A percentile compares a stretch with the other conserved stretches of the same genome.
Conservation (phyloP, 768 basidiomycete species). For the Lentinula sp. region DNA sequence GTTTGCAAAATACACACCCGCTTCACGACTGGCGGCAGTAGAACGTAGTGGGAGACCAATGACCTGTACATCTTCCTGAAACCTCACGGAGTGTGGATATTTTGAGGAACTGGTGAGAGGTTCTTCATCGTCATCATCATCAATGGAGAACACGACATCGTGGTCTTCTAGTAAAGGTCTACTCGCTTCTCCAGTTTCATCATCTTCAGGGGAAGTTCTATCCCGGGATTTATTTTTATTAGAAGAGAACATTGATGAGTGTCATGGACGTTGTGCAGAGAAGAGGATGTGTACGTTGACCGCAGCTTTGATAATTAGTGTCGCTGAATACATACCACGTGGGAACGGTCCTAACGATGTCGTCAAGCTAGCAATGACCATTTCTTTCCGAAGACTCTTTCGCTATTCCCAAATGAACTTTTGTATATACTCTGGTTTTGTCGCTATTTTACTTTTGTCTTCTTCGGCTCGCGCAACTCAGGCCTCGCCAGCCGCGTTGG, state of each 20-base stretch:
- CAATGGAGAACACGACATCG: constrained; percentile 45
- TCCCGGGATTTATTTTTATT: background rate
- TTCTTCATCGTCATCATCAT: constrained; percentile 44
- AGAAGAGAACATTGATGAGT: constrained; percentile 2
- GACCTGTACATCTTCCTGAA: constrained; percentile 64
- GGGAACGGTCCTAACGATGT: background rate
- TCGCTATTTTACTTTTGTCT: constrained; percentile 11
- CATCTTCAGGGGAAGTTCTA: background rate
- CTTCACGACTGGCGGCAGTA: constrained; percentile 70
- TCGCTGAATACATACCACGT: background rate
- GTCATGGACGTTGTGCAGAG: constrained; percentile 1
- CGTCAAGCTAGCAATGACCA: no score
- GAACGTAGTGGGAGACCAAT: constrained; percentile 67
- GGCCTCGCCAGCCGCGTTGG: constrained; percentile 30
- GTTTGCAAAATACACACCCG: constrained; percentile 54
- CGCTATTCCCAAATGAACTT: background rate
- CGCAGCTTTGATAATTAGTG: background rate
- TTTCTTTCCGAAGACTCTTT: background rate
- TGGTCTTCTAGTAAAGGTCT: constrained; percentile 51
- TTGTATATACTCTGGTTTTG: constrained; percentile 12
- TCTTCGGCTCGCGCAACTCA: constrained; percentile 18
- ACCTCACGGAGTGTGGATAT: constrained; percentile 48
- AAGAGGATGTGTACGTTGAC: background rate
- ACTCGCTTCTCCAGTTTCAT: constrained; percentile 31
- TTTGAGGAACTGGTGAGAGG: constrained; percentile 26